Base-by-base conservation (phyloP, 257 asterid genomes). In the Plantago elongata region DNA sequence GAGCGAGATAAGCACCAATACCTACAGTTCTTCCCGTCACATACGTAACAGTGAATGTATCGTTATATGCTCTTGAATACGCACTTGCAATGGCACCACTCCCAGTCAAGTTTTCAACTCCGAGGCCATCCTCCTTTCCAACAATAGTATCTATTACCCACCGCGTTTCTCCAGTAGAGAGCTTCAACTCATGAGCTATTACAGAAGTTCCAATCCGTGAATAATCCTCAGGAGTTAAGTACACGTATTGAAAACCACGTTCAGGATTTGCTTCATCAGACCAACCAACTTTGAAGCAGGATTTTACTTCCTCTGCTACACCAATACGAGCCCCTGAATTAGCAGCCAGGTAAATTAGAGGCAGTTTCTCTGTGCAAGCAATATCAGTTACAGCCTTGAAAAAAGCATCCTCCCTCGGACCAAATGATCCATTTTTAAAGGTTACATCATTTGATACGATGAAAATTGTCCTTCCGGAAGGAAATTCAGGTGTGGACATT, bases 301-400 rank as follows among this genome's bases (percentile, higher is more conserved):
- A 87, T 57, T 93, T 93, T 15, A 93, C 95, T 77, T 93, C 99
- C 75, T 93, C 99, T 1, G 99, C 97, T 5, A 88, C 92, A 48
- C 96, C 97, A 57, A 93, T 90, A n/a, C 99, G 97, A 27, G 99
- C 99, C 18, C 99, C 99, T 0, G 99, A 84, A 79, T 93, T 93
- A 51, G 97, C 99, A 15, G 99, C 97, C 22, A 93, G 84, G 72
- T 93, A 93, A 68, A 93, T 82, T 44, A 93, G 89, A 58, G 99
- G 99, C 63, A 93, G 71, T 66, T 88, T 89, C 67, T 74, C 82
- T 11, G 77, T 13, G 49, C 99, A 93, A 54, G 99, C 97, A 44
- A 87, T 54, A 57, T 85, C 83, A 9, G 97, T 87, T 67, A 87
- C 97, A 3, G 95, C 97, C 78, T 85, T 85, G 65, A 93, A 93